Base-by-base conservation (phyloP, 2,329 filamentous ascomycete genomes). In the Periglandula ipomoeae region DNA sequence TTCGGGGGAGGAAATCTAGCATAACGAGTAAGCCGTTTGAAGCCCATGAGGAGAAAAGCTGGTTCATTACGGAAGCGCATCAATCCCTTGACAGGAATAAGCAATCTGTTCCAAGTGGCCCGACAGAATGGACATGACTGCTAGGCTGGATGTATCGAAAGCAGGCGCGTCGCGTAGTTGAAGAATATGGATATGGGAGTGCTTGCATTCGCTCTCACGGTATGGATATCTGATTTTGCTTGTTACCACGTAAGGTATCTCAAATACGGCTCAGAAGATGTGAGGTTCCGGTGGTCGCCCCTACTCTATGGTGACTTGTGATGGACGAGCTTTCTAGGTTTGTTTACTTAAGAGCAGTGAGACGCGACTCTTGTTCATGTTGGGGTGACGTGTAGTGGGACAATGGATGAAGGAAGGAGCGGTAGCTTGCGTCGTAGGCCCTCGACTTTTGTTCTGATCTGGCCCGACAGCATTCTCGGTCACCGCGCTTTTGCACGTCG, bases 1-100 rank as follows among this genome's bases (percentile, higher is more conserved):
- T 88, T 94, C n/a, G 91, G 88, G 2, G 81, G 81, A 37, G 88
- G 88, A 59, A 97, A 97, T 30, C 89, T 94, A 13, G 55, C 10
- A 2, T 45, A 47, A 53, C 44, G 53, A 22, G 4, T 46, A 8
- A 51, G 50, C 19, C n/a, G 15, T n/a, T 13, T 15, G 9, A 17
- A 44, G 9, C 13, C 17, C 6, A 5, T 30, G 13, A 3, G n/a
- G 7, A 2, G 37, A 19, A 11, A 3, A 15, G 7, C 2, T 17
- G 26, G 38, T 19, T 19, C 9, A 5, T 52, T 70, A 89, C 86
- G 84, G 84, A 17, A 90, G 76, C 46, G 83, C 81, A 52, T 84
- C 78, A 55, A 90, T 89, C 50, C 84, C 83, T 64, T 83, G 79
- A 53, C 86, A 85, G n/a, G 83, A 89, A 56, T 84, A 76, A 46